phyloP scores from a whole-genome alignment of 768 basidiomycete species.

The Hemileccinum impolitum region DNA sequence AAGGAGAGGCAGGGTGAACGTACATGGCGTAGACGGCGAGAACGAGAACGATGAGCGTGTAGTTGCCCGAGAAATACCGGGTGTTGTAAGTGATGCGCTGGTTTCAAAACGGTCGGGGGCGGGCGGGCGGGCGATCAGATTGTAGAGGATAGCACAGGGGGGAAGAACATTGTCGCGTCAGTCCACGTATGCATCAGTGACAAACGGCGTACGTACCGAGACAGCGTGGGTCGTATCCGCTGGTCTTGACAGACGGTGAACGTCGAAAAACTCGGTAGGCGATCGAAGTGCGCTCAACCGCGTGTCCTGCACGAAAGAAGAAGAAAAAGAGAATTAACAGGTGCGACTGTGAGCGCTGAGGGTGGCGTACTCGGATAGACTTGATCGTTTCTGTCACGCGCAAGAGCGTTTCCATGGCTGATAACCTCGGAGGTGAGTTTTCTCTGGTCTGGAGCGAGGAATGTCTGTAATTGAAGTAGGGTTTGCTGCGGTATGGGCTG shows the following conservation, averaged over 20 bases:
- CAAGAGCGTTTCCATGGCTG: slow-evolving; percentile 59
- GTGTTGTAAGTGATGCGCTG: slow-evolving; percentile 95
- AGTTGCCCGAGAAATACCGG: slow-evolving; percentile 89
- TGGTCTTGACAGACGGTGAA: slow-evolving; percentile 78
- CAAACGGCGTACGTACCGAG: slow-evolving; percentile 40
- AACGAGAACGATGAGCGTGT: slow-evolving; percentile 70
- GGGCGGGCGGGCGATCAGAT: too few relatives aligned
- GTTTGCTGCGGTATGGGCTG: neutral
- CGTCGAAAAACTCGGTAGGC: slow-evolving; percentile 78
- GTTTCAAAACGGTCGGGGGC: too few relatives aligned
- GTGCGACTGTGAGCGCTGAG: too few relatives aligned
- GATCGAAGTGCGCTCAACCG: slow-evolving; percentile 72
- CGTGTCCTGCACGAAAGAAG: slow-evolving; percentile 57
- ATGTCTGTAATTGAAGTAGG: too few relatives aligned
- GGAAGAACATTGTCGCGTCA: too few relatives aligned
- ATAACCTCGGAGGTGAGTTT: too few relatives aligned
- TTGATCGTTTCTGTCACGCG: slow-evolving; percentile 68
- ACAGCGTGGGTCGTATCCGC: slow-evolving; percentile 78
- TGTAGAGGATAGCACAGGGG: too few relatives aligned
- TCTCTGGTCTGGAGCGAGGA: too few relatives aligned
- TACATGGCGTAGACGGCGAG: slow-evolving; percentile 88
- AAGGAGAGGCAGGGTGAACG: too few relatives aligned
- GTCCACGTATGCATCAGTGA: too few relatives aligned
- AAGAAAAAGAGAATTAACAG: too few relatives aligned
- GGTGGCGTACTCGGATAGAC: slow-evolving; percentile 63